Percentiles rank a stretch among this genome's conserved stretches.
Evolutionary conservation across 176 grass and related monocot genomes (phyloP).

Genomic region (Oryza meridionalis): DNA sequence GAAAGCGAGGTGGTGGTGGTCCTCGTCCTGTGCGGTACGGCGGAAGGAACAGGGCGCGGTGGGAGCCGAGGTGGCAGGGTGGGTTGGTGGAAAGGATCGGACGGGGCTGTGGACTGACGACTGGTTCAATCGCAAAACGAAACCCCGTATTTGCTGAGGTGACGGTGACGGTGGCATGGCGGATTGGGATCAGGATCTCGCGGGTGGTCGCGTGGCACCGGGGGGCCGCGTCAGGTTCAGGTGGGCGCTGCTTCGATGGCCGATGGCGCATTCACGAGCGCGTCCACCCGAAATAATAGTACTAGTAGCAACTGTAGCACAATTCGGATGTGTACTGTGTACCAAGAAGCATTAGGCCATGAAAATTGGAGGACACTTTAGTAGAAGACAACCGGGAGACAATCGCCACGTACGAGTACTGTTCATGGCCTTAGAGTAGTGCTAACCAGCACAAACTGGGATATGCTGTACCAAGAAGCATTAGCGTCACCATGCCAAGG

Average conservation of each 20-base stretch:
- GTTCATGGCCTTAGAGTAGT: too few relatives aligned
- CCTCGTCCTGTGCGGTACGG: background rate
- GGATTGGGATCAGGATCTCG: background rate
- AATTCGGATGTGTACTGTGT: too few relatives aligned
- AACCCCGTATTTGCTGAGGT: background rate
- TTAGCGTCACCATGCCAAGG: background rate
- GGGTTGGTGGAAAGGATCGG: background rate
- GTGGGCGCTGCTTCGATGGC: background rate
- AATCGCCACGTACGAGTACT: too few relatives aligned
- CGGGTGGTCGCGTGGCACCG: too few relatives aligned
- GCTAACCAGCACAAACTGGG: background rate
- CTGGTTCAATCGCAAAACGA: background rate
- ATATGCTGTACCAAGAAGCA: background rate
- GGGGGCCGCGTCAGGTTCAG: background rate
- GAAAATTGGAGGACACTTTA: too few relatives aligned
- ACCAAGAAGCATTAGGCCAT: too few relatives aligned
- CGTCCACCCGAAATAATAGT: too few relatives aligned
- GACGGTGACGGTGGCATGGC: background rate
- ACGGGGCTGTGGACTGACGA: background rate
- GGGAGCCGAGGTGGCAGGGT: background rate
- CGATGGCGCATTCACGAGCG: background rate
- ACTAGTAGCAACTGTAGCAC: too few relatives aligned
- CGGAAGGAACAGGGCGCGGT: background rate
- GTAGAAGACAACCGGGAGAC: too few relatives aligned
- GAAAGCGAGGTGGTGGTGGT: conserved; percentile 20